A percentile compares a stretch with the other conserved stretches of the same genome.
phyloP scores from a whole-genome alignment of 768 basidiomycete species.

The Agaricus blazei region DNA sequence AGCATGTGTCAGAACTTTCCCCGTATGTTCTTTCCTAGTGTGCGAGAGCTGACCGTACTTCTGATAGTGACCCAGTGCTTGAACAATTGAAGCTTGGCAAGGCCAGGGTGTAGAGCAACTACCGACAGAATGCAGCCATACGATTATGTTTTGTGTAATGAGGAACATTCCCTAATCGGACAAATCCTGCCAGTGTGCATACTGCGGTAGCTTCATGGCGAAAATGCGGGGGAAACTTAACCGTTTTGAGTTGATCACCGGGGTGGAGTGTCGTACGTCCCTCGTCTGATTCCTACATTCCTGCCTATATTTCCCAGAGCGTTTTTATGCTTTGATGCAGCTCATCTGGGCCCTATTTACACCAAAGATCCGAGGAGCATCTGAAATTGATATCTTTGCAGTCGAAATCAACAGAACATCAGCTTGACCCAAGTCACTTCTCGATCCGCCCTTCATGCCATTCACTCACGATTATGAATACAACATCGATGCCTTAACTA shows the following conservation, averaged over 20 bases:
- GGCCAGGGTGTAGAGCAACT: constrained; percentile 75
- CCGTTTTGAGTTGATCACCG: constrained; percentile 64
- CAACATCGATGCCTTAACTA: constrained; percentile 25
- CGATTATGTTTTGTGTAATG: constrained; percentile 67
- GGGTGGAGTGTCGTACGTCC: constrained; percentile 69
- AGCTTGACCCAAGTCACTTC: constrained; percentile 52
- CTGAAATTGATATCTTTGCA: constrained; percentile 83
- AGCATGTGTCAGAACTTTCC: constrained; percentile 35
- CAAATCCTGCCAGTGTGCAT: constrained; percentile 38
- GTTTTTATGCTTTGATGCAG: constrained; percentile 70
- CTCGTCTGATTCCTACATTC: not conserved
- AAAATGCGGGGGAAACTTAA: constrained; percentile 44
- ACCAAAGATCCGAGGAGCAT: constrained; percentile 61
- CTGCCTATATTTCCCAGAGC: constrained; percentile 32
- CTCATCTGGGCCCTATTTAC: constrained; percentile 70
- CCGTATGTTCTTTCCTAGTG: not conserved
- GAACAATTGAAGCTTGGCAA: constrained; percentile 86
- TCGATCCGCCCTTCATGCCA: constrained; percentile 69
- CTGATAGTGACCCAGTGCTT: constrained; percentile 76
- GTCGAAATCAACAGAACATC: constrained; percentile 57
- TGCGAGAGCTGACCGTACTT: not conserved
- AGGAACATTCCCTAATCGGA: constrained; percentile 76
- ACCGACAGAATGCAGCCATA: constrained; percentile 86
- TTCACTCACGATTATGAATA: constrained; percentile 40
- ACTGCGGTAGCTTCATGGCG: constrained; percentile 52